Evolutionary conservation across 2,329 filamentous ascomycete species (phyloP).

Genomic region (Rachicladosporium sp.): DNA sequence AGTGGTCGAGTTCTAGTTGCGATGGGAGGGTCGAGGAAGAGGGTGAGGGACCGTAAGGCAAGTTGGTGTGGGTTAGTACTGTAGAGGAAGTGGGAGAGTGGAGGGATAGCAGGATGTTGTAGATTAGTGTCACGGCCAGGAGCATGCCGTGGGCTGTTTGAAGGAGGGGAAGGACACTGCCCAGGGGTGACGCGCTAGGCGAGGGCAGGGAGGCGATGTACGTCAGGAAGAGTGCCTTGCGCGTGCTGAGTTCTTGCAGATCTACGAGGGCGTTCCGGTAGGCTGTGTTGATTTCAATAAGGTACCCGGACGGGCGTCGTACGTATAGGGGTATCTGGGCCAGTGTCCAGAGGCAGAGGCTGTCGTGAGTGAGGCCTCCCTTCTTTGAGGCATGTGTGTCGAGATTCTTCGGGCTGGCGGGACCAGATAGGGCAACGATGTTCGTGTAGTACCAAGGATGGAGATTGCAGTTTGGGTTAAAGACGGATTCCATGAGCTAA

Average conservation of each 20-base stretch:
- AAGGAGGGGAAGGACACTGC: not conserved
- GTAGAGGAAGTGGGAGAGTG: not conserved
- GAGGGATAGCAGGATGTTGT: conserved; percentile 1
- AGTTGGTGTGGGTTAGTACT: too few relatives aligned
- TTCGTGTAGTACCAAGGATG: conserved; percentile 4
- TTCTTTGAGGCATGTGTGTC: not conserved
- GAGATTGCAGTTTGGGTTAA: conserved; percentile 1
- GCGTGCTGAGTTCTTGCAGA: not conserved
- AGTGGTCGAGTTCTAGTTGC: not conserved
- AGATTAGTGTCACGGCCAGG: conserved; percentile 1
- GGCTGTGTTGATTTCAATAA: not conserved
- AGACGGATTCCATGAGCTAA: conserved; percentile 3
- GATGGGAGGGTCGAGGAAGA: not conserved
- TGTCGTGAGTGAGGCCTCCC: not conserved
- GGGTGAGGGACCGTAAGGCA: too few relatives aligned
- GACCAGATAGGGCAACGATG: not conserved
- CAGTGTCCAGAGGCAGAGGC: conserved; percentile 1
- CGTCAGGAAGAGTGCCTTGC: not conserved
- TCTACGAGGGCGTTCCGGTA: conserved; percentile 2
- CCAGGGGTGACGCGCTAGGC: not conserved
- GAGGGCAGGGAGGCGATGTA: not conserved
- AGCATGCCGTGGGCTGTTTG: conserved; percentile 3
- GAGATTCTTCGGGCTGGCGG: not conserved
- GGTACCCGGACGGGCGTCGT: not conserved
- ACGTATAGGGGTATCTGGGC: conserved; percentile 1